Evolutionary conservation across 1,284 basidiomycete species (phyloP), one percentile per base, ranked within the genome.

Genomic region (Pascua sp.): DNA sequence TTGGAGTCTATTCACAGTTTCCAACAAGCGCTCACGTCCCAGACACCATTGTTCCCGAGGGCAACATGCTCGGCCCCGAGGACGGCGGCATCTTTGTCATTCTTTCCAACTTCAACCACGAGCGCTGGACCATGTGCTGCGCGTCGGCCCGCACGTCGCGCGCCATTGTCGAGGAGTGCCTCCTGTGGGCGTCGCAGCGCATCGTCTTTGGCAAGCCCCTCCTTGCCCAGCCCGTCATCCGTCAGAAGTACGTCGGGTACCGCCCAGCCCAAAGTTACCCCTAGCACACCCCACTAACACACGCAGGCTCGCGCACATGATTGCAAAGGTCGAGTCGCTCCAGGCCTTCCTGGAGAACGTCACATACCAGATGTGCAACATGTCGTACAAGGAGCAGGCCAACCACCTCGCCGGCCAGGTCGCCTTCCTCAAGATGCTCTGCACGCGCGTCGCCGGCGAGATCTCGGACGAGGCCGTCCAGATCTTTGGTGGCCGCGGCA

Each of bases 351-450:
- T 96, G 36, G 93, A 97, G 63, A 89, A 85, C 70, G 80, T 95
- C 62, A 95, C 91, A 0, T 86, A 86, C 75, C 92, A 96, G 78
- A 95, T 95, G 91, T 86, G 84, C 73, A 86, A 93, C 67, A 92
- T 92, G 75, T 55, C 24, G 36, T 59, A 76, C 69, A 83, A 82
- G 57, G 85, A 95, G 72, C 91, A 92, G 78, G 74, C 80, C 44
- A 61, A 69, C 47, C 67, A 77, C 62, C 72, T 78, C 38, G 77
- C 77, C n/a, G 77, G 62, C 18, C 77, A 78, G 67, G 77, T 78
- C 56, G 75, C 72, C 8, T 77, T 78, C 73, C 69, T 79, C 64
- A 78, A 88, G 59, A 89, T 88, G 86, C 85, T 88, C 47, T 67
- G 65, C 24, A 79, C 77, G 37, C 67, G 73, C 36, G 67, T 66